phyloP scores from a whole-genome alignment of 2,329 filamentous ascomycete species.

The Talaromyces sp. region DNA sequence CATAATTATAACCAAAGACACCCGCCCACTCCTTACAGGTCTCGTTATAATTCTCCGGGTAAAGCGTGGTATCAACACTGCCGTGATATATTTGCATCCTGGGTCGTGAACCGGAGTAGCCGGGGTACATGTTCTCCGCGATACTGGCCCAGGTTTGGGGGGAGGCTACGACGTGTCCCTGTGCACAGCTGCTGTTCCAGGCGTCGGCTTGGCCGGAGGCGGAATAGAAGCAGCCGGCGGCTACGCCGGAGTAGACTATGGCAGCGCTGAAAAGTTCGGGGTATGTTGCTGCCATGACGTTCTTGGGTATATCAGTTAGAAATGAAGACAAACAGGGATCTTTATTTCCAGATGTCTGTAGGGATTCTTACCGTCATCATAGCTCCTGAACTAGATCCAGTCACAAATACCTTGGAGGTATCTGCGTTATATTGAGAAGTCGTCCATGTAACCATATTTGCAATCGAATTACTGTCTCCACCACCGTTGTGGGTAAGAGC shows the following conservation, averaged over 20 bases:
- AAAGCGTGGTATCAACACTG: conserved; percentile 51
- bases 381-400: conserved; percentile 12
- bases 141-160: conserved; percentile 26
- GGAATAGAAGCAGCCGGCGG: conserved; percentile 20
- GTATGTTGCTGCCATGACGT: conserved; percentile 19
- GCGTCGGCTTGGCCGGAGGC: conserved; percentile 22
- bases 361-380: conserved; percentile 15
- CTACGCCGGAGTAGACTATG: conserved; percentile 11
- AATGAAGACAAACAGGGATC: not conserved
- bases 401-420: conserved; percentile 16
- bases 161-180: conserved; percentile 24
- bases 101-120: conserved; percentile 50
- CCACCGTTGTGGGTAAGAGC: conserved; percentile 37
- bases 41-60: conserved; percentile 57
- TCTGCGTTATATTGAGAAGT: conserved; percentile 13
- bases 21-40: conserved; percentile 58
- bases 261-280: conserved; percentile 15
- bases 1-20: conserved; percentile 44
- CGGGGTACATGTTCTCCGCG: conserved; percentile 27
- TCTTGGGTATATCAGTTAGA: conserved; percentile 22
- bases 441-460: conserved; percentile 18
- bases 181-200: conserved; percentile 29
- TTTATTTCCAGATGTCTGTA: no score
- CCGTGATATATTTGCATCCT: conserved; percentile 61
- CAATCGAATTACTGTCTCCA: conserved; percentile 42